A percentile compares a stretch with the other conserved stretches of the same genome.
Conservation (phyloP, 352 stramenopile species). For the Globisporangium ultimum region DNA sequence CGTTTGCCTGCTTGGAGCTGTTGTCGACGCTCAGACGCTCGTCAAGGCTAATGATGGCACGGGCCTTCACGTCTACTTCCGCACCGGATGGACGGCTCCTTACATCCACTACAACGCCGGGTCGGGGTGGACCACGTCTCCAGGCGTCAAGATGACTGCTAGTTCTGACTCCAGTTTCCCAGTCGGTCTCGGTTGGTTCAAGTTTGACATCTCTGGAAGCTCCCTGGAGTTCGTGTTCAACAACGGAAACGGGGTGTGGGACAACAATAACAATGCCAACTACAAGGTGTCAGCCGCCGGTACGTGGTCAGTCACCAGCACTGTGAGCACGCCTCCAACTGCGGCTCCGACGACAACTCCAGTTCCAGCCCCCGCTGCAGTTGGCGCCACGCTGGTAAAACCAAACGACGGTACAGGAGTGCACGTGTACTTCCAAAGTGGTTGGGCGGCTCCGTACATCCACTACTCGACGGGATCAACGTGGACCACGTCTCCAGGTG, state of each 20-base stretch:
- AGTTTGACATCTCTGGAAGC: slow-evolving; percentile 27
- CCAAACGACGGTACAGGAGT: slow-evolving; percentile 29
- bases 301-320: slow-evolving; percentile 33
- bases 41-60: slow-evolving; percentile 31
- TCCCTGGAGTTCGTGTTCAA: slow-evolving; percentile 50
- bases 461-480: slow-evolving; percentile 34
- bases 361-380: not conserved
- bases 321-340: slow-evolving; percentile 29
- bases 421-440: slow-evolving; percentile 27
- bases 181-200: slow-evolving; percentile 28
- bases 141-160: too few species aligned
- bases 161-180: slow-evolving; percentile 21
- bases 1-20: slow-evolving; percentile 11
- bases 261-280: slow-evolving; percentile 45
- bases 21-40: slow-evolving; percentile 28
- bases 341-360: slow-evolving; percentile 6
- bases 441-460: slow-evolving; percentile 29
- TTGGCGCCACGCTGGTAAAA: slow-evolving; percentile 18
- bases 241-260: slow-evolving; percentile 36
- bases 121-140: slow-evolving; percentile 19
- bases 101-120: slow-evolving; percentile 50
- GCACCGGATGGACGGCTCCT: slow-evolving; percentile 35
- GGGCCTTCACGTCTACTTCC: slow-evolving; percentile 45
- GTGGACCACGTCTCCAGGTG: too few species aligned
- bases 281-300: slow-evolving; percentile 36